These are phyloP conservation scores for Vitis hybrid DNA, from an alignment of 177 flowering plant species.

Conservation along the genomic window DNA sequence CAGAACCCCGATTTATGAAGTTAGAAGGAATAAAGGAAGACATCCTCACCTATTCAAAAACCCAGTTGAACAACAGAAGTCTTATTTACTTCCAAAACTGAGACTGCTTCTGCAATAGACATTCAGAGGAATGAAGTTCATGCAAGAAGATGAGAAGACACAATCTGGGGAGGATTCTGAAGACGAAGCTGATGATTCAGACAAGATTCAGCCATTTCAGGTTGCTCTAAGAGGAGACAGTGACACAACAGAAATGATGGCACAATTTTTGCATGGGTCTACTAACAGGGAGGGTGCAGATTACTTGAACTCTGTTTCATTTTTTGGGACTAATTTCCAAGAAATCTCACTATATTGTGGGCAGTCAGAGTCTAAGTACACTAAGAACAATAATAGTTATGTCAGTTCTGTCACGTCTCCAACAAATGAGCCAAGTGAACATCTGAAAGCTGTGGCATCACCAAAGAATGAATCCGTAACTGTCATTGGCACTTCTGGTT, in stretches of 20 bases:
- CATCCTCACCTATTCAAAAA: constrained; percentile 37
- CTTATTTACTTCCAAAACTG: constrained; percentile 10
- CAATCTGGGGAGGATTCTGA: too few species aligned
- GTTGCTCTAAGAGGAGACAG: too few species aligned
- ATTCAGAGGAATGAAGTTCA: too few species aligned
- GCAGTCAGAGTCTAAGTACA: constrained; percentile 23
- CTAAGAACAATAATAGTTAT: constrained; percentile 25
- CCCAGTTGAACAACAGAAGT: constrained; percentile 43
- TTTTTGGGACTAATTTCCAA: constrained; percentile 25
- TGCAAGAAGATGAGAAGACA: too few species aligned
- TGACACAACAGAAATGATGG: constrained; percentile 22
- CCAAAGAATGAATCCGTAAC: constrained; percentile 21
- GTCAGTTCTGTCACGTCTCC: constrained; percentile 10
- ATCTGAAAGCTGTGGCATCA: constrained; percentile 16
- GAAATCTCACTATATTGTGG: constrained; percentile 20
- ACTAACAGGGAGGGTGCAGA: constrained; percentile 14
- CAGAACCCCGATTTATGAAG: constrained; percentile 41
- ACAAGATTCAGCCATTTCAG: too few species aligned
- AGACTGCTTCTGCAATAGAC: too few species aligned
- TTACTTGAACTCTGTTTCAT: constrained; percentile 17
- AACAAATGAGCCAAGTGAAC: constrained; percentile 23
- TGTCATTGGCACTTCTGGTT: constrained; percentile 12
- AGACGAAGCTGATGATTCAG: too few species aligned
- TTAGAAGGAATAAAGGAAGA: constrained; percentile 36
- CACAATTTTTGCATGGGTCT: constrained; percentile 22